phyloP scores from a whole-genome alignment of 345 rosid genomes.

The Aquilaria sinensis region DNA sequence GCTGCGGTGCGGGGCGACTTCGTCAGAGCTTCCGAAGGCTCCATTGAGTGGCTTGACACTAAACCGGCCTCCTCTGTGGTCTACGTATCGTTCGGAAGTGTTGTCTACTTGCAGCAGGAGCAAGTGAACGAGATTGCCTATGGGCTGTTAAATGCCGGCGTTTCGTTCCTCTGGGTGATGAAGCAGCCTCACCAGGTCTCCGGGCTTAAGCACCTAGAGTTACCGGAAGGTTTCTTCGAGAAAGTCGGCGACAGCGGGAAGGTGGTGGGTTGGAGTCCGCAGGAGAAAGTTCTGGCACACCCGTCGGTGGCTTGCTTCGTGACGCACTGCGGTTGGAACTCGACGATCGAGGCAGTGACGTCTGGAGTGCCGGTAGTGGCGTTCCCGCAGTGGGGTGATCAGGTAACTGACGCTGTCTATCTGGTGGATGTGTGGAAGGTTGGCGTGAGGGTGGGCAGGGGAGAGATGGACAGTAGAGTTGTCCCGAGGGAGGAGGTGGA shows the following conservation, averaged over 20 bases:
- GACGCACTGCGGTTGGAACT: conserved; percentile 62
- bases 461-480: conserved; percentile 9
- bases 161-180: conserved; percentile 45
- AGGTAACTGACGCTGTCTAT: conserved; percentile 48
- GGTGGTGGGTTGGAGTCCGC: conserved; percentile 46
- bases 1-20: conserved; percentile 21
- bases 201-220: conserved; percentile 15
- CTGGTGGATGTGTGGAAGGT: conserved; percentile 32
- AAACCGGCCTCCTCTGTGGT: conserved; percentile 27
- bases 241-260: conserved; percentile 31
- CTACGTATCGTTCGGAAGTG: conserved; percentile 50
- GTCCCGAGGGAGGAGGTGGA: conserved; percentile 26
- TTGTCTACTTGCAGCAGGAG: conserved; percentile 19
- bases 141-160: conserved; percentile 23
- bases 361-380: conserved; percentile 45
- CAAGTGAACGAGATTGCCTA: conserved; percentile 31
- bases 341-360: conserved; percentile 29
- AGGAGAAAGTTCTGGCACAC: conserved; percentile 36
- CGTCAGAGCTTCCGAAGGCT: conserved; percentile 34
- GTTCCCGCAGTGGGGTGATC: conserved; percentile 50
- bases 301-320: conserved; percentile 34
- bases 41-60: conserved; percentile 37
- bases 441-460: conserved; percentile 30
- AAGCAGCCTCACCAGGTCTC: conserved; percentile 20
- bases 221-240: conserved; percentile 27